These are phyloP conservation scores for Hanseniaspora valbyensis DNA, from an alignment of 805 yeast species.

Conservation along the genomic window DNA sequence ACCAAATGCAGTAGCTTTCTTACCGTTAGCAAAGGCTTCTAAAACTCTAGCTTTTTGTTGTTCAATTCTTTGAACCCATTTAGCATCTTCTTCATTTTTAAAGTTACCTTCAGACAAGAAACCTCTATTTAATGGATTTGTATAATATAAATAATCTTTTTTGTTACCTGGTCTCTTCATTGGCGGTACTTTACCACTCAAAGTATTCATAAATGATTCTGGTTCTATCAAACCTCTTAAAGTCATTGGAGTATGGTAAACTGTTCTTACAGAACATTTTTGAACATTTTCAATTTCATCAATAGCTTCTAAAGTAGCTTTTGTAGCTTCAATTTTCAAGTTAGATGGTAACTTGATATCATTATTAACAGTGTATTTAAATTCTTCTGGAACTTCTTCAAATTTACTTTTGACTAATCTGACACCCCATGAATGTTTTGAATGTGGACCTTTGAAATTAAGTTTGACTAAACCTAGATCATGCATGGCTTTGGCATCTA, in stretches of 20 bases:
- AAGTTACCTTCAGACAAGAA: slow-evolving; percentile 40
- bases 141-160: slow-evolving; percentile 70
- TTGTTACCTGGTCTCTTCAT: slow-evolving; percentile 76
- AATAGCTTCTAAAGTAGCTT: slow-evolving; percentile 68
- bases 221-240: slow-evolving; percentile 71
- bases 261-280: slow-evolving; percentile 67
- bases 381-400: slow-evolving; percentile 62
- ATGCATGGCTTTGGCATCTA: slow-evolving; percentile 68
- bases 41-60: slow-evolving; percentile 1
- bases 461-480: slow-evolving; percentile 66
- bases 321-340: slow-evolving; percentile 66
- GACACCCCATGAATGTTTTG: slow-evolving; percentile 8
- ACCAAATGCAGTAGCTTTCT: slow-evolving; percentile 6
- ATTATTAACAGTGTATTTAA: slow-evolving; percentile 31
- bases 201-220: slow-evolving; percentile 47
- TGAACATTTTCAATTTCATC: slow-evolving; percentile 48
- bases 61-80: slow-evolving; percentile 18
- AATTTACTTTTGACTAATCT: slow-evolving; percentile 39
- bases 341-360: neutral
- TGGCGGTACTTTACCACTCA: slow-evolving; percentile 67
- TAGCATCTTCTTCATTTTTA: slow-evolving; percentile 24
- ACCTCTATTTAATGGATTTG: slow-evolving; percentile 62
- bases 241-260: slow-evolving; percentile 56
- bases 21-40: neutral
- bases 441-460: slow-evolving; percentile 32